Conservation (phyloP, 495 filamentous ascomycete genomes). For the Aspergillus cavernicola region DNA sequence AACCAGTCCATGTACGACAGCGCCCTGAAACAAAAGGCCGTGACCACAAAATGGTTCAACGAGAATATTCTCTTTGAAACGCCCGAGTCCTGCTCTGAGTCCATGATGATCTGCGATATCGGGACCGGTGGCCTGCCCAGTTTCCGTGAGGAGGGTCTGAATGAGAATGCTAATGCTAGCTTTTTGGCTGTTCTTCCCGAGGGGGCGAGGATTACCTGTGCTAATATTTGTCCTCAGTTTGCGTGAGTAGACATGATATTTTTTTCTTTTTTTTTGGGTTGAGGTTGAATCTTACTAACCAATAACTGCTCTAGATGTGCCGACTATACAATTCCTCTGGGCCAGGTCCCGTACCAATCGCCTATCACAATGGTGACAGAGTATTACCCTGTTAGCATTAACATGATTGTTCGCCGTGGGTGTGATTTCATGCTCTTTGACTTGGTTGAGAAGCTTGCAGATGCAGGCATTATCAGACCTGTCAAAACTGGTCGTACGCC, state of each 20-base stretch:
- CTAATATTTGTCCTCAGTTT: constrained; percentile 36
- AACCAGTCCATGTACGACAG: background rate
- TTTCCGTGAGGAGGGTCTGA: constrained; percentile 4
- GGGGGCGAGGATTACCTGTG: too few species aligned
- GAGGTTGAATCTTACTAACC: too few species aligned
- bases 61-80: background rate
- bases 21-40: background rate
- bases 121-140: constrained; percentile 3
- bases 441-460: constrained; percentile 40
- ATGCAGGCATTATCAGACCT: constrained; percentile 26
- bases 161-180: background rate
- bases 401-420: constrained; percentile 30
- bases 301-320: too few species aligned
- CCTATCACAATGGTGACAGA: constrained; percentile 35
- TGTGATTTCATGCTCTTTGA: constrained; percentile 45
- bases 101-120: background rate
- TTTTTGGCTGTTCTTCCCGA: too few species aligned
- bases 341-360: constrained; percentile 37
- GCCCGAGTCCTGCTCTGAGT: constrained; percentile 1
- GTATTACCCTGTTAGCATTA: constrained; percentile 39
- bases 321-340: constrained; percentile 1
- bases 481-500: constrained; percentile 7
- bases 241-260: too few species aligned
- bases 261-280: too few species aligned
- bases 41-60: background rate